Evolutionary conservation across 2,329 filamentous ascomycete genomes (phyloP).

Genomic region (Talaromyces sp.): DNA sequence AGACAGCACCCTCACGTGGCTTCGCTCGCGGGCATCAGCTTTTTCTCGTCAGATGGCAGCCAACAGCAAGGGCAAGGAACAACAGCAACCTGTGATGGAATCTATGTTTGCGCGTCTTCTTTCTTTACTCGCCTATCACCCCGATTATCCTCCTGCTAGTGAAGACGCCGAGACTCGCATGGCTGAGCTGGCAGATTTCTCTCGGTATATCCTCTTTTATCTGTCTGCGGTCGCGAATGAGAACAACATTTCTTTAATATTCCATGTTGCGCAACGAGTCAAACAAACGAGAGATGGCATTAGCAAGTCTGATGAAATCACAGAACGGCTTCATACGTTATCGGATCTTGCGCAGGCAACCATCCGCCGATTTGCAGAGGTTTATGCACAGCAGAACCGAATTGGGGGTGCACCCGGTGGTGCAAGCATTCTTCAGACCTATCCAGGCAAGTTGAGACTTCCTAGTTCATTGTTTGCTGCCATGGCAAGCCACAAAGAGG

Average conservation of each 20-base stretch:
- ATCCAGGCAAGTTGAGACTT: slow-evolving; percentile 74
- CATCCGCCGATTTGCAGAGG: slow-evolving; percentile 81
- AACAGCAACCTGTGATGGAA: slow-evolving; percentile 68
- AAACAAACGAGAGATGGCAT: slow-evolving; percentile 87
- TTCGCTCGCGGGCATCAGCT: slow-evolving; percentile 71
- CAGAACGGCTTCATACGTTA: slow-evolving; percentile 68
- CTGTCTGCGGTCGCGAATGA: slow-evolving; percentile 77
- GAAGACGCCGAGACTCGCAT: slow-evolving; percentile 45
- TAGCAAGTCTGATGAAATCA: slow-evolving; percentile 48
- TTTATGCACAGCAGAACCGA: slow-evolving; percentile 66
- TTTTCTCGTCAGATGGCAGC: slow-evolving; percentile 52
- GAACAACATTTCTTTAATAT: slow-evolving; percentile 82
- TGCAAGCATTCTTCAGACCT: slow-evolving; percentile 68
- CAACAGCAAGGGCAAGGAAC: slow-evolving; percentile 37
- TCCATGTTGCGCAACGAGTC: slow-evolving; percentile 85
- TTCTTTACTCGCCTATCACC: slow-evolving; percentile 87
- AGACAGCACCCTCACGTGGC: slow-evolving; percentile 78
- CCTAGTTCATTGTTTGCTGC: slow-evolving; percentile 74
- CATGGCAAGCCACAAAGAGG: slow-evolving; percentile 71
- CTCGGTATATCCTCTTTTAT: slow-evolving; percentile 87
- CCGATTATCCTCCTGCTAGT: slow-evolving; percentile 63
- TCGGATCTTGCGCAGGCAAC: slow-evolving; percentile 82
- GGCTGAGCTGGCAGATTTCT: slow-evolving; percentile 70
- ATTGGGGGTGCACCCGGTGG: slow-evolving; percentile 39
- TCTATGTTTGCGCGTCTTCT: slow-evolving; percentile 76